phyloP scores from a whole-genome alignment of 2,329 filamentous ascomycete species.

The Cylindrodendrum hubeiense region DNA sequence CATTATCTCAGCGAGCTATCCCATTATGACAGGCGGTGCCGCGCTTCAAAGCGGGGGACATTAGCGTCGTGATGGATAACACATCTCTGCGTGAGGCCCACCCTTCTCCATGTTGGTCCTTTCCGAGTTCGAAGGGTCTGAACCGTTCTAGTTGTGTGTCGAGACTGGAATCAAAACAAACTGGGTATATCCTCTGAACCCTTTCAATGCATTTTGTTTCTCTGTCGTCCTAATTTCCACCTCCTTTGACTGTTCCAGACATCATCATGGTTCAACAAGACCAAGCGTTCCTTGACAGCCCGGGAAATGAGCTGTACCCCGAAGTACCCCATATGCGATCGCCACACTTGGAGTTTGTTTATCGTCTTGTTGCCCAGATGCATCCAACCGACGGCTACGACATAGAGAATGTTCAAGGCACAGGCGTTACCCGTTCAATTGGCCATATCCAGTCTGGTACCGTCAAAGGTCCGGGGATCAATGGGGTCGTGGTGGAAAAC shows the following conservation, averaged over 20 bases:
- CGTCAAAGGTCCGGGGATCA: conserved; percentile 1
- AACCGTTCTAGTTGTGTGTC: neutral
- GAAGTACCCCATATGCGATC: conserved; percentile 5
- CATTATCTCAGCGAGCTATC: neutral
- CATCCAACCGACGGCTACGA: conserved; percentile 15
- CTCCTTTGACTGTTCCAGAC: neutral
- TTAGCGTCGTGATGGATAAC: neutral
- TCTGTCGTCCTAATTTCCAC: neutral
- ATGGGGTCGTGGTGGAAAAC: conserved; percentile 9
- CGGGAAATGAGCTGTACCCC: conserved; percentile 12
- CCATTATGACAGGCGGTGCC: neutral
- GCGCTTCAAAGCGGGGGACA: neutral
- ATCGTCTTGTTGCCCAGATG: conserved; percentile 13
- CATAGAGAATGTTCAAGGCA: conserved; percentile 11
- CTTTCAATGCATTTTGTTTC: neutral
- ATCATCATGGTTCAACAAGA: neutral
- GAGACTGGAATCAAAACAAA: neutral
- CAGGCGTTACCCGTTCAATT: conserved; percentile 9
- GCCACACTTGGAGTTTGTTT: conserved; percentile 9
- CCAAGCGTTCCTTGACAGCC: neutral
- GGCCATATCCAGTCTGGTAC: conserved; percentile 13
- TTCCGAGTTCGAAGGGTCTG: neutral
- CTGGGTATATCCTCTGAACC: neutral
- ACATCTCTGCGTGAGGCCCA: too few relatives aligned
- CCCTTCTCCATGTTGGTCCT: neutral